Evolutionary conservation across 192 early-diverging fungal species (phyloP).

Genomic region (Coemansia brasiliensis): DNA sequence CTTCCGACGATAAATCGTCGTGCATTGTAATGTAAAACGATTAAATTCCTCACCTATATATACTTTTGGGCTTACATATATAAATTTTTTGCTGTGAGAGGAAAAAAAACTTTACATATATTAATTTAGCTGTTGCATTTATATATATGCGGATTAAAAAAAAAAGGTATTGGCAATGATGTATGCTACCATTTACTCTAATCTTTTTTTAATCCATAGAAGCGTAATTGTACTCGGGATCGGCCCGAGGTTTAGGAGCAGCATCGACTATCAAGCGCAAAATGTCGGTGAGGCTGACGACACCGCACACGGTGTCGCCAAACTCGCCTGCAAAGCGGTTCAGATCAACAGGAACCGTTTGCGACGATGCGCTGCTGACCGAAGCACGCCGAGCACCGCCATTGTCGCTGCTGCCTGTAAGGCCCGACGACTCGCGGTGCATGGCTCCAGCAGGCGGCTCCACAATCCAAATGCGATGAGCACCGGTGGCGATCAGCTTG

Average conservation of each 20-base stretch:
- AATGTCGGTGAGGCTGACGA: conserved; percentile 81
- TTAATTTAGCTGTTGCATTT: conserved; percentile 1
- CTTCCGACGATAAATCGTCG: conserved; percentile 26
- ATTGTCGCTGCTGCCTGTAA: too few species aligned
- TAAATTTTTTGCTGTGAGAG: too few species aligned
- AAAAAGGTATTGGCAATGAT: too few species aligned
- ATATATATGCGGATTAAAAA: not conserved
- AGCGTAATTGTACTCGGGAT: conserved; percentile 41
- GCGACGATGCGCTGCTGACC: conserved; percentile 35
- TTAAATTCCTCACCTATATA: not conserved
- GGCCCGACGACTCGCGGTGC: not conserved
- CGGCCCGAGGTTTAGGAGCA: conserved; percentile 19
- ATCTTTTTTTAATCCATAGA: conserved; percentile 35
- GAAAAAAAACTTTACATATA: too few species aligned
- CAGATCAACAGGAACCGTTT: conserved; percentile 35
- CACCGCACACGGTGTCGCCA: conserved; percentile 54
- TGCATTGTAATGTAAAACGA: conserved; percentile 23
- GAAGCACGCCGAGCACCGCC: conserved; percentile 25
- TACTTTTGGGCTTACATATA: not conserved
- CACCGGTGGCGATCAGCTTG: conserved; percentile 77
- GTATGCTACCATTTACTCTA: not conserved
- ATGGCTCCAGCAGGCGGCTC: conserved; percentile 7
- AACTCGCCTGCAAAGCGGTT: conserved; percentile 33
- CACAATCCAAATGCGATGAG: conserved; percentile 79
- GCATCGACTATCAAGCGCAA: conserved; percentile 60